Evolutionary conservation across 2,329 filamentous ascomycete genomes (phyloP), one percentile per base, ranked within the genome.

Genomic region (Cercospora sp.): DNA sequence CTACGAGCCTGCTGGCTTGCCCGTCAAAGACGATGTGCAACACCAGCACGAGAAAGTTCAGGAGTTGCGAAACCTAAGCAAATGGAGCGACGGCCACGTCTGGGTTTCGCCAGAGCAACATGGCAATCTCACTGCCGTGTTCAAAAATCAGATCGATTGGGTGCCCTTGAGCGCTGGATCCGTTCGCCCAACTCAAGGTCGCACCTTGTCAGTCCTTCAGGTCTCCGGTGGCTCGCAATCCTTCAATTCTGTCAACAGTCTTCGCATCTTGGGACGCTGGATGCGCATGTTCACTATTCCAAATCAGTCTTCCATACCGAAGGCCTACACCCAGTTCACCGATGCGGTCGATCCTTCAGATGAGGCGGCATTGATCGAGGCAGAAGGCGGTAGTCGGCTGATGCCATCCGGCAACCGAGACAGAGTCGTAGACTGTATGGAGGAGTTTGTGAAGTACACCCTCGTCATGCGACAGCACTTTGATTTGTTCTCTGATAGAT

Each of bases 91-190:
- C 72, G 89, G 88, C 0, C 89, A 90, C 72, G 73, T 90, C 16
- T 90, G 88, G 89, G 79, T 88, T 9, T 87, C 84, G 8, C 88
- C 88, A 0, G 89, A 91, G 74, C 88, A 90, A 77, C 88, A 91
- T 70, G 89, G 89, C 0, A 89, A 87, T 70, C 72, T 90, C 48
- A 90, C 88, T 0, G 87, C 84, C 3, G 85, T 90, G 0, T 90
- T 90, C 82, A 90, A 90, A 71, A 89, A 89, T 71, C 88, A 90
- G 71, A 90, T 90, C 59, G 89, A 91, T 76, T 90, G 89, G 89
- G 88, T 90, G 45, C 88, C 88, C 0, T 80, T 91, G 0, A 84
- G 81, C 1, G 85, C 85, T 0, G 88, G 88, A 26, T 86, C 85
- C 8, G 85, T 91, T 0, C 85, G 88, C 0, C 89, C 88, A 0